A percentile compares a stretch with the other conserved stretches of the same genome.
Evolutionary conservation across 2,329 filamentous ascomycete species (phyloP).

Genomic region (Drechslera avenae): DNA sequence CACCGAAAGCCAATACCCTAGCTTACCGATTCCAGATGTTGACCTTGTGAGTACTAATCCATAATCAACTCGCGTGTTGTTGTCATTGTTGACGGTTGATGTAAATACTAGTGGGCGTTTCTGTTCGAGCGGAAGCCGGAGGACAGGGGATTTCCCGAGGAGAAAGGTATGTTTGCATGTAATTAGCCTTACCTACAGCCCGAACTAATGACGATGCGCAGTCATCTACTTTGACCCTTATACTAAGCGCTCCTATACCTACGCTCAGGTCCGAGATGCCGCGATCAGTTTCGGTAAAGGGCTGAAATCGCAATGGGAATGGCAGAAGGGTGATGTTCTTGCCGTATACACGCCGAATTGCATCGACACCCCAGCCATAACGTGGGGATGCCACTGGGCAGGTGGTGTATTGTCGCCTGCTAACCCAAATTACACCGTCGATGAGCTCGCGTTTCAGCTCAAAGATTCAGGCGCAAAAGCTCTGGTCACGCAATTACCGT

Average conservation of each 20-base stretch:
- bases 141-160: conserved; percentile 68
- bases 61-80: conserved; percentile 1
- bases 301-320: conserved; percentile 73
- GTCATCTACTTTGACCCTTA: conserved; percentile 80
- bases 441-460: conserved; percentile 85
- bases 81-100: conserved; percentile 1
- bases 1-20: conserved; percentile 67
- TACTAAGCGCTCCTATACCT: conserved; percentile 72
- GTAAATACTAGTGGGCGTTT: conserved; percentile 63
- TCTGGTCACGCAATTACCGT: conserved; percentile 72
- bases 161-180: conserved; percentile 64
- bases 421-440: conserved; percentile 83
- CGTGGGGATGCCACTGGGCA: conserved; percentile 81
- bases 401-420: conserved; percentile 83
- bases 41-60: conserved; percentile 59
- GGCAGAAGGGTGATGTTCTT: conserved; percentile 83
- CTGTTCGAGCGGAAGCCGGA: conserved; percentile 73
- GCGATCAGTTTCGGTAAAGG: conserved; percentile 81
- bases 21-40: conserved; percentile 71
- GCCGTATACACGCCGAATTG: conserved; percentile 80
- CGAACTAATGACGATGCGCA: conserved; percentile 45
- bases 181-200: background rate
- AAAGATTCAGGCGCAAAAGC: conserved; percentile 76
- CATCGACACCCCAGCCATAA: conserved; percentile 79
- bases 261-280: conserved; percentile 65